Base-by-base conservation (phyloP, 169 alveolate genomes). In the Toxoplasma gondii region DNA sequence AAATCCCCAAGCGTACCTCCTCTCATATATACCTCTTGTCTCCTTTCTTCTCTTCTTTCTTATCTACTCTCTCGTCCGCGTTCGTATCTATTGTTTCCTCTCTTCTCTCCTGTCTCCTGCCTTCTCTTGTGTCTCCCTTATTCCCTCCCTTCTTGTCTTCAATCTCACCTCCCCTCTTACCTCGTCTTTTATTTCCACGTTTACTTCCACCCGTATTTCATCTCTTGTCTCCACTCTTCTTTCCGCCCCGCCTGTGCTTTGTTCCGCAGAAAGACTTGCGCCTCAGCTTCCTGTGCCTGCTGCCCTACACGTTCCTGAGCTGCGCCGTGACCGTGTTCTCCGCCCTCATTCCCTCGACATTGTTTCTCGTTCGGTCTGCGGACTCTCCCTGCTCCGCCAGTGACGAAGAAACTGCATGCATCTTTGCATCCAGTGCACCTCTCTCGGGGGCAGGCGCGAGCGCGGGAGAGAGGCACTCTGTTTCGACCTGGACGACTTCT, bases 221-320 rank as follows among this genome's bases (percentile, higher is more conserved):
- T n/a, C n/a, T n/a, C 58, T 4, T 12, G 58, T 49, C 82, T 17
- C 82, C 39, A 31, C 39, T 7, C 82, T 34, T 17, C 43, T 69
- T 4, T 17, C 82, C 44, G 86, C n/a, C 22, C 39, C 7, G 44
- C 45, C 44, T 78, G 10, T 64, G 9, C 86, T n/a, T 78, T 19
- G 12, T n/a, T 38, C 24, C n/a, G 86, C 86, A 78, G 86, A 19
- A 45, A 16, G 86, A 78, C 45, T 24, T 78, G 45, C 86, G 86
- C 45, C 86, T 78, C 86, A 78, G 86, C 45, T 78, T 36, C n/a
- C 86, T 78, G 39, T 78, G 86, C 86, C 86, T 78, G 49, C 86
- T 78, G 27, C 86, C 86, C n/a, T 78, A 78, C 86, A 78, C 86
- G 39, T 78, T 78, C 45, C 86, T 78, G 10, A 78, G 86, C 86